Evolutionary conservation across 75 land plant species (phyloP).

Genomic region (Pinus tabuliformis): DNA sequence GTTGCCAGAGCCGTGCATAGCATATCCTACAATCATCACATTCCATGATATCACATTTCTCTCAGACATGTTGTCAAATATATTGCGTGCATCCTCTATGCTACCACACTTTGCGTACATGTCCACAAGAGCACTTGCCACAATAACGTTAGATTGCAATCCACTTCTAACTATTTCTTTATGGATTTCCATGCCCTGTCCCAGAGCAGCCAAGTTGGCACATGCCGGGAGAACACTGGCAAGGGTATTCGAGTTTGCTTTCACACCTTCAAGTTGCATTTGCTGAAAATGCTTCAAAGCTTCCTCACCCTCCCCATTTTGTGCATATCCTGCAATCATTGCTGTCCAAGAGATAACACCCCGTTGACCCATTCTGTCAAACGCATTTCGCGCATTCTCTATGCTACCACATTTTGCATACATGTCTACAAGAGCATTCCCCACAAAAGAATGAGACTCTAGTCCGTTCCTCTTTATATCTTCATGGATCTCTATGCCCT

Average conservation of each 20-base stretch:
- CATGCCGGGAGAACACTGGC: neutral
- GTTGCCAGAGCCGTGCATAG: neutral
- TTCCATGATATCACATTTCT: slow-evolving; percentile 2
- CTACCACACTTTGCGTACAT: slow-evolving; percentile 1
- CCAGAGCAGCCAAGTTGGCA: neutral
- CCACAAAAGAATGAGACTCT: slow-evolving; percentile 23
- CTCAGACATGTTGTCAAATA: neutral
- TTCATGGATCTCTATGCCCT: slow-evolving; percentile 26
- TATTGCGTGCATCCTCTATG: neutral
- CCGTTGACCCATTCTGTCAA: neutral
- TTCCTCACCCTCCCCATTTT: neutral
- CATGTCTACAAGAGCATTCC: slow-evolving; percentile 32
- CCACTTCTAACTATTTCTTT: neutral
- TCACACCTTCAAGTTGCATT: neutral
- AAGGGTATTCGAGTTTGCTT: neutral
- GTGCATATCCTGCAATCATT: neutral
- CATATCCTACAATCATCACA: neutral
- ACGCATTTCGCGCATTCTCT: neutral
- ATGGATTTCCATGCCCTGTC: neutral
- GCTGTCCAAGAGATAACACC: neutral
- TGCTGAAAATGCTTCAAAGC: neutral
- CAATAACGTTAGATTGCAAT: neutral
- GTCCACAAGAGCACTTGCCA: neutral
- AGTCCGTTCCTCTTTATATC: slow-evolving; percentile 17
- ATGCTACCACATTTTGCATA: neutral